Conservation (phyloP, 495 filamentous ascomycete genomes). For the Trypethelium eluteriae region DNA sequence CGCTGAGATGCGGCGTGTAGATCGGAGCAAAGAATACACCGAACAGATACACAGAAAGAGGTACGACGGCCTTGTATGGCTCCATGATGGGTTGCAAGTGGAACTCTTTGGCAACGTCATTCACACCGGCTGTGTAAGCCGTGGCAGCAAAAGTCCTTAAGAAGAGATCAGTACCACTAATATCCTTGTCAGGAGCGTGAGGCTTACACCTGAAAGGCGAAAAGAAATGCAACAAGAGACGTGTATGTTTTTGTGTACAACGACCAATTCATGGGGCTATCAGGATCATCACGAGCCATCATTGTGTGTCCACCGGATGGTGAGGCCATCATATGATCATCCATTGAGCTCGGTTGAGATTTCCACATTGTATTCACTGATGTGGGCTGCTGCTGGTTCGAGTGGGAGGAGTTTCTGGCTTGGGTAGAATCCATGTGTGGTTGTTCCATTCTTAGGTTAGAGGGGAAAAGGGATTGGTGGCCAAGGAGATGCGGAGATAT, state of each 20-base stretch:
- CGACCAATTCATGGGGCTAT: constrained; percentile 32
- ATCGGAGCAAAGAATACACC: constrained; percentile 40
- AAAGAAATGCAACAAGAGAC: constrained; percentile 28
- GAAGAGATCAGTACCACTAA: neutral
- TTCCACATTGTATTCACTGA: neutral
- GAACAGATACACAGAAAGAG: constrained; percentile 35
- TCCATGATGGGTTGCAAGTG: constrained; percentile 11
- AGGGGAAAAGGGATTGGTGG: neutral
- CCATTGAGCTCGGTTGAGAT: neutral
- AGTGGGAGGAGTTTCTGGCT: neutral
- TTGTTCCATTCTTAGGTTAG: neutral
- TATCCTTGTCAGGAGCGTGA: neutral
- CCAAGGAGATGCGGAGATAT: too few species aligned
- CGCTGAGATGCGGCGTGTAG: constrained; percentile 36
- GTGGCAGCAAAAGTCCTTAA: constrained; percentile 28
- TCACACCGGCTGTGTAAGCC: neutral
- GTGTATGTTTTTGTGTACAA: constrained; percentile 24
- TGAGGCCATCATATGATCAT: neutral
- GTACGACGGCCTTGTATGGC: constrained; percentile 19
- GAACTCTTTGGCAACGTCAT: constrained; percentile 18
- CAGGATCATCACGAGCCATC: constrained; percentile 13
- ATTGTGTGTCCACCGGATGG: neutral
- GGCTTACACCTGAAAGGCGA: constrained; percentile 35
- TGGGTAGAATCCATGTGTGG: neutral
- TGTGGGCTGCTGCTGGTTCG: neutral